phyloP scores from a whole-genome alignment of 179 eudicot species.

The Silene coronaria region DNA sequence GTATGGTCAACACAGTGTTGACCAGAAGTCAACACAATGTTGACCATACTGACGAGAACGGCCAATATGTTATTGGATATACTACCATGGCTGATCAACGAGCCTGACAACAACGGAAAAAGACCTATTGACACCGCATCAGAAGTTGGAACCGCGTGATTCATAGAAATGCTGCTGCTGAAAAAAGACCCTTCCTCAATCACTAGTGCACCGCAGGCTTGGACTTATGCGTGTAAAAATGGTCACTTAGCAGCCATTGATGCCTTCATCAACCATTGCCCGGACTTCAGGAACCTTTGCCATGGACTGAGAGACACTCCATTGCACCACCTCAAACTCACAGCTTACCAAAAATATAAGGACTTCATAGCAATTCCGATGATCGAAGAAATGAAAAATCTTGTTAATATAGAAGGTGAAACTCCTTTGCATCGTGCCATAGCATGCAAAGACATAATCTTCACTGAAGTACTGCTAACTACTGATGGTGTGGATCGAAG shows the following conservation, averaged over 20 bases:
- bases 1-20: too few species aligned
- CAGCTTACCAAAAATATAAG: conserved; percentile 5
- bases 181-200: conserved; percentile 2
- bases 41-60: too few species aligned
- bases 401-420: neutral
- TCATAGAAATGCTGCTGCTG: conserved; percentile 12
- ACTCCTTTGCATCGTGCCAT: conserved; percentile 22
- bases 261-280: conserved; percentile 9
- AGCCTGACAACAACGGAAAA: conserved; percentile 7
- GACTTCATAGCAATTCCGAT: conserved; percentile 1
- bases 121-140: conserved; percentile 14
- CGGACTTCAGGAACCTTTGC: conserved; percentile 12
- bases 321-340: conserved; percentile 12
- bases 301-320: conserved; percentile 13
- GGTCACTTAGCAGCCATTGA: conserved; percentile 9
- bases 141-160: conserved; percentile 13
- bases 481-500: neutral
- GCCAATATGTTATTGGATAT: conserved; percentile 1
- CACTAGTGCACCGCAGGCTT: conserved; percentile 7
- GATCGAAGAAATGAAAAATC: conserved; percentile 7
- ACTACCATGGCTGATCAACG: neutral
- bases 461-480: conserved; percentile 1
- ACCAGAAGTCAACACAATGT: too few species aligned
- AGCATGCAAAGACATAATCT: neutral
- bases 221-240: conserved; percentile 15